Evolutionary conservation across 495 filamentous ascomycete species (phyloP), one percentile per base, ranked within the genome.

Genomic region (Cercophora scortea): DNA sequence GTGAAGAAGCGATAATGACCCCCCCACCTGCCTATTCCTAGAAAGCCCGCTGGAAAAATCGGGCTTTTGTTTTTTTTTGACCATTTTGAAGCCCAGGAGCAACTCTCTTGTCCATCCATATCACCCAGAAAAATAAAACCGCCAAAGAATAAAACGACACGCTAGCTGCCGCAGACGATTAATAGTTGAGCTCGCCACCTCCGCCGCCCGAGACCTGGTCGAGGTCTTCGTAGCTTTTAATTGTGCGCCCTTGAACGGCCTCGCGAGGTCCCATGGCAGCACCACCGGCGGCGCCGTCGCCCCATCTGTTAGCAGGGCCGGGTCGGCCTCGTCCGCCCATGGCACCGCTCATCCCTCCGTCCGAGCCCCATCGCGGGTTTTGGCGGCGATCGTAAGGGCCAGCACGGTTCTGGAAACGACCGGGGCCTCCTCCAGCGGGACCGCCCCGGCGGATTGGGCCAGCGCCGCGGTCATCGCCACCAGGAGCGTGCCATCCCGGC

Each of bases 191-290:
- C 63, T 84, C 81, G 11, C 76, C 75, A n/a, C 78, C 78, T 13
- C 70, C 80, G 42, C 75, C 76, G 13, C 76, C 76, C 12, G 76
- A 74, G 33, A 79, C 76, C 13, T 93, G 92, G 72, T 98, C 93
- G 2, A 98, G 72, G 69, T 98, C 93, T 68, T 97, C 94, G 67
- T 98, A 98, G 66, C 88, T 94, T 77, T 93, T 95, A 35, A 98
- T 63, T 41, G 86, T 95, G 43, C 93, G 80, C 4, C 94, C 93
- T 56, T 90, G 85, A 2, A 95, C 88, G 1, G 91, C 88, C 69
- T 94, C 89, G 13, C 86, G 73, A 3, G 90, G 90, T 3, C 86
- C 87, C 55, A 90, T 82, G 1, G 85, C 82, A 43, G 85, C 86
- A 50, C 75, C 75, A 3, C 83, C 82, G 47, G 80, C 79, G 36